These are phyloP conservation scores for Udeniomyces megalosporus DNA, from an alignment of 768 basidiomycete genomes.

Conservation along the genomic window DNA sequence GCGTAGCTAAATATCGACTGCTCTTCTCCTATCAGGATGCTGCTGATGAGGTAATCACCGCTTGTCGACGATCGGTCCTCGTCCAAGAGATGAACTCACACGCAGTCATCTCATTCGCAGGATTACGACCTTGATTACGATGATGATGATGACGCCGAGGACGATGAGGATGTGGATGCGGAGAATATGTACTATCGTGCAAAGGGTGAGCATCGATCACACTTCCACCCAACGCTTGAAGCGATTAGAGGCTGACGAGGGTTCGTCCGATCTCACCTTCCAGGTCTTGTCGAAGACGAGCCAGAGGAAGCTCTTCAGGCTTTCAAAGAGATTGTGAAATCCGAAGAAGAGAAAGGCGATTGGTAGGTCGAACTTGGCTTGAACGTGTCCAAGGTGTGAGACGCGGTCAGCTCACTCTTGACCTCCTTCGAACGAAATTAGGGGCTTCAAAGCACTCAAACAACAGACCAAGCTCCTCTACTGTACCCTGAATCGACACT, in stretches of 20 bases:
- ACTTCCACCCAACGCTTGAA: too few relatives aligned
- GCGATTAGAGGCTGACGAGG: too few relatives aligned
- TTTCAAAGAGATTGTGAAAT: constrained; percentile 71
- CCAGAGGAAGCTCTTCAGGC: constrained; percentile 82
- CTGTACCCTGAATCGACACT: constrained; percentile 56
- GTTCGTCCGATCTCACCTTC: background rate
- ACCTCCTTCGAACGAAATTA: constrained; percentile 25
- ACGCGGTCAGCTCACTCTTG: background rate
- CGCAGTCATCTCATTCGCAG: too few relatives aligned
- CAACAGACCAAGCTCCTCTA: constrained; percentile 92
- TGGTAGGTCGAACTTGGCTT: constrained; percentile 47
- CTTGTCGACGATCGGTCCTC: too few relatives aligned
- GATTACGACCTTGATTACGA: constrained; percentile 96
- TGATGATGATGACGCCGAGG: constrained; percentile 55
- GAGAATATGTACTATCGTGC: constrained; percentile 98
- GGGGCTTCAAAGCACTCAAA: constrained; percentile 98
- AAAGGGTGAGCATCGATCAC: constrained; percentile 47
- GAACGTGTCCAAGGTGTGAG: background rate
- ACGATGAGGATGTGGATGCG: constrained; percentile 65
- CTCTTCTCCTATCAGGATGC: constrained; percentile 23
- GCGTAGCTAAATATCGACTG: too few relatives aligned
- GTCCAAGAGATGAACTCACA: too few relatives aligned
- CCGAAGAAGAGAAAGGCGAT: constrained; percentile 83
- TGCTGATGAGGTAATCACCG: constrained; percentile 28
- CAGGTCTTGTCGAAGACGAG: constrained; percentile 49